A percentile compares a stretch with the other conserved stretches of the same genome.
Conservation (phyloP, 208 protist genomes). For the Leishmania martiniquensis region DNA sequence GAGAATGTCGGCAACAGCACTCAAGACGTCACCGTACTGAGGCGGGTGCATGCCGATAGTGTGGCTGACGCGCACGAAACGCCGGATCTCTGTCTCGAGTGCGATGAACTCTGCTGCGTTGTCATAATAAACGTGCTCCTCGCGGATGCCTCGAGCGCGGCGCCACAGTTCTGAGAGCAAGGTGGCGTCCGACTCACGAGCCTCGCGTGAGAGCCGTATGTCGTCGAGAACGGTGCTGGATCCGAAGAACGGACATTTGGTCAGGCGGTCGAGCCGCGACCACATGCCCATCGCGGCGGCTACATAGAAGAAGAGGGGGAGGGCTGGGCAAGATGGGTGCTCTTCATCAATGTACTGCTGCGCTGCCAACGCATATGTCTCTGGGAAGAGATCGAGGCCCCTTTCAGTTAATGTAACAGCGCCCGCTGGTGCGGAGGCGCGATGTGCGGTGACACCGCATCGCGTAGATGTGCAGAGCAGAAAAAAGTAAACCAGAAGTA, state of each 20-base stretch:
- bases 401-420: too few species aligned
- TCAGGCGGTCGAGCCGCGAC: conserved; percentile 7
- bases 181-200: not conserved
- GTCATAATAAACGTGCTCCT: conserved; percentile 12
- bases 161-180: conserved; percentile 7
- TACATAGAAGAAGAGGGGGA: conserved; percentile 16
- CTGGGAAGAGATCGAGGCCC: not conserved
- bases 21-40: conserved; percentile 30
- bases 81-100: conserved; percentile 31
- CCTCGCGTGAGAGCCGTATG: conserved; percentile 11
- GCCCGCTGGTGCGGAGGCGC: not conserved
- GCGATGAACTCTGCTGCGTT: conserved; percentile 31
- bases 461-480: not conserved
- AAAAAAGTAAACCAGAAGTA: not conserved
- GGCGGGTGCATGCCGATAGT: conserved; percentile 36
- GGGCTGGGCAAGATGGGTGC: conserved; percentile 11
- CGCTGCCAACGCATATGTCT: not conserved
- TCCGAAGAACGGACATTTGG: conserved; percentile 3
- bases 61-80: conserved; percentile 26
- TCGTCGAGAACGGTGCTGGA: conserved; percentile 28
- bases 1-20: conserved; percentile 14
- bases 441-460: not conserved
- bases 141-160: conserved; percentile 15
- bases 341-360: not conserved
- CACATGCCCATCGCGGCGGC: conserved; percentile 13